Base-by-base conservation (phyloP, 208 protist genomes). In the Jaenimonas drosophilae region DNA sequence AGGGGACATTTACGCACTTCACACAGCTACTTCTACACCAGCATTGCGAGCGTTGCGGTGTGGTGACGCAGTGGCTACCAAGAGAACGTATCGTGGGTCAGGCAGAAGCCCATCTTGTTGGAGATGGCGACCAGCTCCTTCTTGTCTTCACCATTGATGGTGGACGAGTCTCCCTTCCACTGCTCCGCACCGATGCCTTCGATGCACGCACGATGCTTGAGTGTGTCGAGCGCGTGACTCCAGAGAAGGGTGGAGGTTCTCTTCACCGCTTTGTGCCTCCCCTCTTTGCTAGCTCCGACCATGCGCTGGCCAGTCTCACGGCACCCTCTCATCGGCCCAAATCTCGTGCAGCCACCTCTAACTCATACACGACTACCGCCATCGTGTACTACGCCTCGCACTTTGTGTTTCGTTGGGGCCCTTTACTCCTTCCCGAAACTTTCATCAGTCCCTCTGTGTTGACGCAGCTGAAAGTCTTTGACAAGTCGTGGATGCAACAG, bases 381-480 rank as follows among this genome's bases (percentile, higher is more conserved):
- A 54, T 91, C 7, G 45, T 81, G 2, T 77, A 80, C 56, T 88
- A 85, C 59, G 70, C 78, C 7, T 88, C 76, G 44, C 64, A 67
- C 23, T 49, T 92, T 19, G 49, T 86, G 28, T 71, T 86, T 50
- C 58, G 62, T 41, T 85, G 75, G 64, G 68, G 48, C 1, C 59
- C 74, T 2, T 20, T 49, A 4, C 46, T 82, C 36, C 39, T 50
- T 24, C 58, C 69, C 3, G 28, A 64, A 9, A 37, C 73, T 27
- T 58, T 92, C 28, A 31, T 41, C 29, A 49, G 67, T 17, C 34
- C 42, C 1, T 39, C n/a, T 7, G 58, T 84, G 1, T 44, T 92
- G 36, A 23, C 24, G 3, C 59, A 67, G 3, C 53, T 92, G 33
- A 70, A 69, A 28, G 66, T 92, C 6, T 66, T 69, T 38, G 72